Percentiles rank a stretch among this genome's conserved stretches.
These are phyloP conservation scores for Mucor saturninus DNA, from an alignment of 371 early-diverging fungal species.

Conservation along the genomic window DNA sequence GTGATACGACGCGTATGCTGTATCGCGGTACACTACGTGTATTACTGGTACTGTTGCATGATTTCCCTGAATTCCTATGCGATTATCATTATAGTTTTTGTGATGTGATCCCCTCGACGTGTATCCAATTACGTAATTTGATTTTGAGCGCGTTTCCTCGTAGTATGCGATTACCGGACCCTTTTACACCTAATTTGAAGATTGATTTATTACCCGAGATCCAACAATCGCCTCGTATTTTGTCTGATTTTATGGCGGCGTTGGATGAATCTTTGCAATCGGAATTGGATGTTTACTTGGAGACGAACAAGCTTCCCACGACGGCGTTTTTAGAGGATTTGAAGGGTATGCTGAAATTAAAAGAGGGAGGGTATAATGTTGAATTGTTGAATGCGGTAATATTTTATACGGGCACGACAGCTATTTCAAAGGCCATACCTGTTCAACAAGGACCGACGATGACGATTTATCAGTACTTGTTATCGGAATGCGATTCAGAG, in stretches of 20 bases:
- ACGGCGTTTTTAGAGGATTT: not conserved
- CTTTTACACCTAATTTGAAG: conserved; percentile 93
- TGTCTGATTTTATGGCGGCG: conserved; percentile 77
- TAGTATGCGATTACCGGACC: conserved; percentile 95
- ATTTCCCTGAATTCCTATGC: conserved; percentile 96
- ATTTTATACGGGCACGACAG: conserved; percentile 82
- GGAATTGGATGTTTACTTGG: conserved; percentile 76
- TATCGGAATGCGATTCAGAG: conserved; percentile 81
- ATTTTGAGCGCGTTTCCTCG: conserved; percentile 94
- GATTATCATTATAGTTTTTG: conserved; percentile 91
- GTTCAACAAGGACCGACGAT: conserved; percentile 78
- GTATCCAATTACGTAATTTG: conserved; percentile 94
- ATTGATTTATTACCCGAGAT: conserved; percentile 89
- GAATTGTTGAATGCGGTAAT: conserved; percentile 86
- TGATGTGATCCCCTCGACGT: conserved; percentile 89
- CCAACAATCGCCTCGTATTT: conserved; percentile 79
- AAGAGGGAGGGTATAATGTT: conserved; percentile 64
- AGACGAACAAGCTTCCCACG: conserved; percentile 37
- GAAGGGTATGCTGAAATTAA: no score
- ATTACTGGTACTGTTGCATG: conserved; percentile 91
- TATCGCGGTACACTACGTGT: conserved; percentile 92
- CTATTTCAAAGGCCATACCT: conserved; percentile 64
- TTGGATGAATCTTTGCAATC: conserved; percentile 65
- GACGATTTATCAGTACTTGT: conserved; percentile 84
- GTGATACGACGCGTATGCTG: conserved; percentile 78